Conservation (phyloP, 2,329 filamentous ascomycete species). For the Cadophora sp. region DNA sequence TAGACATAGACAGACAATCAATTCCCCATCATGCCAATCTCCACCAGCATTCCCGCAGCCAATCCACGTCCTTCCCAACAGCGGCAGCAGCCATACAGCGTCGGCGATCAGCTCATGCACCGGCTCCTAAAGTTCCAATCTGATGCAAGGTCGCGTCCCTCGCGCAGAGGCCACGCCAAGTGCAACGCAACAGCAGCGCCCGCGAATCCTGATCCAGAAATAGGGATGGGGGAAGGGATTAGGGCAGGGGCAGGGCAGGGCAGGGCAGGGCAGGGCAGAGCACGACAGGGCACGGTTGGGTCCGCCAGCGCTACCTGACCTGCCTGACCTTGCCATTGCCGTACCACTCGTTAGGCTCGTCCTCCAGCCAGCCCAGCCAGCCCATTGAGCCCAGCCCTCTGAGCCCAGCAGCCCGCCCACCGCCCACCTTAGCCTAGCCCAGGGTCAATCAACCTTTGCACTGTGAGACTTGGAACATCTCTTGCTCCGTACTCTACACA, state of each 20-base stretch:
- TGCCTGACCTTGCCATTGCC: no score
- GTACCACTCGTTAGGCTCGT: no score
- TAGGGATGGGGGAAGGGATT: background rate
- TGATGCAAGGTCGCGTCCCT: slow-evolving; percentile 34
- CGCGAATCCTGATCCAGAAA: slow-evolving; percentile 14
- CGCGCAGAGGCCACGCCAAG: slow-evolving; percentile 12
- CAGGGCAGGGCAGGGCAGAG: no score
- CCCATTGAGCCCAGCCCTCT: no score
- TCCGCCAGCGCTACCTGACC: slow-evolving; percentile 17
- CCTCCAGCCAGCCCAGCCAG: no score
- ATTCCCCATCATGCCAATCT: background rate
- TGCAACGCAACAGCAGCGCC: slow-evolving; percentile 2
- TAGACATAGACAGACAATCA: background rate
- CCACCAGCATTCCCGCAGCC: background rate
- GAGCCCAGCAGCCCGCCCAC: no score
- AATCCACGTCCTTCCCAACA: slow-evolving; percentile 4
- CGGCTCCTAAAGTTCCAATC: no score
- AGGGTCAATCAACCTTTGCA: slow-evolving; percentile 1
- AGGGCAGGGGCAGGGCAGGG: background rate
- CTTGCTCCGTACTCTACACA: no score
- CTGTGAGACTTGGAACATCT: slow-evolving; percentile 10
- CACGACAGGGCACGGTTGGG: background rate
- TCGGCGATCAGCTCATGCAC: slow-evolving; percentile 30
- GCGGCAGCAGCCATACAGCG: slow-evolving; percentile 27
- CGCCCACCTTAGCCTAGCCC: slow-evolving; percentile 21